phyloP scores from a whole-genome alignment of 2,329 filamentous ascomycete genomes.

The Hymenoscyphus occultus region DNA sequence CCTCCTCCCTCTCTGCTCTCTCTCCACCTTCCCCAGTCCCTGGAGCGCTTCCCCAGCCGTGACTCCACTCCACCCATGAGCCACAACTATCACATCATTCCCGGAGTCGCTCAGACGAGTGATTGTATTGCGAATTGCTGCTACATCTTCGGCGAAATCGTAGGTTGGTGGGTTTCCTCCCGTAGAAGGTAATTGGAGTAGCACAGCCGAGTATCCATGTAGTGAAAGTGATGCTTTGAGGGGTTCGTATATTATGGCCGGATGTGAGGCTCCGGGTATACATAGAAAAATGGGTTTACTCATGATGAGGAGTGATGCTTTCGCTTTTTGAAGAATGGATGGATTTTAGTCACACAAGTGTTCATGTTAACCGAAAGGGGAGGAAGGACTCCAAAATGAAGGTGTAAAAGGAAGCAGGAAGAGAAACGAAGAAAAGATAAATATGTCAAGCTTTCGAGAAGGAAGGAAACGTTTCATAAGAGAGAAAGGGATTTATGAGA shows the following conservation, averaged over 20 bases:
- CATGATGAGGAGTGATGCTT: conserved; percentile 23
- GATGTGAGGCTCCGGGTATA: conserved; percentile 41
- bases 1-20: conserved; percentile 22
- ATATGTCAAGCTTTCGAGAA: background rate
- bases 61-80: conserved; percentile 30
- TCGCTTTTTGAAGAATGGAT: conserved; percentile 6
- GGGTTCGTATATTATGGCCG: conserved; percentile 38
- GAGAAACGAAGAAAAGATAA: no score
- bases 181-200: conserved; percentile 39
- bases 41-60: conserved; percentile 29
- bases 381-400: background rate
- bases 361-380: background rate
- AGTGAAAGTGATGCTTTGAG: conserved; percentile 36
- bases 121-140: conserved; percentile 37
- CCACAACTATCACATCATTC: conserved; percentile 31
- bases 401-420: background rate
- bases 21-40: conserved; percentile 28
- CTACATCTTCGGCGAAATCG: conserved; percentile 41
- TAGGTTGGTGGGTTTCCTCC: conserved; percentile 34
- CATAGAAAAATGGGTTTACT: conserved; percentile 40
- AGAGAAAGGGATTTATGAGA: background rate
- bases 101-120: conserved; percentile 36
- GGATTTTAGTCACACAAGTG: background rate
- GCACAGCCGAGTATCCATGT: conserved; percentile 34
- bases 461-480: conserved; percentile 1